Evolutionary conservation across 2,329 filamentous ascomycete genomes (phyloP), one percentile per base, ranked within the genome.

Genomic region (Aspergillus aculeatinus): DNA sequence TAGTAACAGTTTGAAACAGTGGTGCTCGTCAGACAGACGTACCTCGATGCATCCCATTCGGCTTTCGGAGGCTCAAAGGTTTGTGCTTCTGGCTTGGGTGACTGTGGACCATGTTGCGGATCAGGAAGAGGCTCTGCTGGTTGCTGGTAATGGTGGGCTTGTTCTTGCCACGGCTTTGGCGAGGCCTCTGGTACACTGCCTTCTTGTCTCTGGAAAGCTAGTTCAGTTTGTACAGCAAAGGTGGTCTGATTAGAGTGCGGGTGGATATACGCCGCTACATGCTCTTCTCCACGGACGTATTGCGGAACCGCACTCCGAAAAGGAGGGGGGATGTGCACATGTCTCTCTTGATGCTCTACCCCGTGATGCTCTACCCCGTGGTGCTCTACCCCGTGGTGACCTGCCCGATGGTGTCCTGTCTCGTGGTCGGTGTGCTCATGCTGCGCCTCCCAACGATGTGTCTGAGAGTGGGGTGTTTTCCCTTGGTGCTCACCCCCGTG

Each of bases 21-120:
- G 5, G 19, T 12, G 5, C 23, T 51, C 59, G 69, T 59, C 70
- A 39, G 7, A 35, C 31, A 4, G 55, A 69, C 82, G 68, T 79
- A 86, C 81, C 80, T 80, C 59, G 84, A 83, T 44, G 86, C 85
- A 72, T 89, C 85, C 86, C 86, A 89, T 68, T 85, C 80, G 66
- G 81, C 77, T 51, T 79, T 77, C 11, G 85, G 85, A n/a, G 85
- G 81, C 57, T 83, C 83, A 65, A 85, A 87, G 27, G 74, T 75
- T 58, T 80, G 78, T 65, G 81, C 55, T 53, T 67, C 64, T 23
- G 64, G 67, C 25, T 64, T 61, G 5, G 68, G 65, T 33, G 67
- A 66, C 12, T 63, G 60, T 54, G 64, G 75, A 62, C 77, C 75
- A 68, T 82, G 79, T 56, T 72, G 74, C 39, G 72, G 68, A 54